Base-by-base conservation (phyloP, 2,329 filamentous ascomycete genomes). In the Didymella pomorum region DNA sequence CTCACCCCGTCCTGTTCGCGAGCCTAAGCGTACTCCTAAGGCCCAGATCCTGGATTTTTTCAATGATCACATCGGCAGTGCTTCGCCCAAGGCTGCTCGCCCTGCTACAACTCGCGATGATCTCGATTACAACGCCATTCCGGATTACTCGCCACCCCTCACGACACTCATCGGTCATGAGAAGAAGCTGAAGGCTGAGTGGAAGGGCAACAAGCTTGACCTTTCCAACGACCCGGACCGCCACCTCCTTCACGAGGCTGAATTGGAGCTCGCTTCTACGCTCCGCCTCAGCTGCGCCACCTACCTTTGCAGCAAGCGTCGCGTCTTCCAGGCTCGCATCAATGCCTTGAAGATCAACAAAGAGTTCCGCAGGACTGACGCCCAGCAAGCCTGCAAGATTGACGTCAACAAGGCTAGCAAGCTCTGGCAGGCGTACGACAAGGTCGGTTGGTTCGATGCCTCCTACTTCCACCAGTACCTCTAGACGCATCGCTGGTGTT, bases 361-460 rank as follows among this genome's bases (percentile, higher is more conserved):
- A 78, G 90, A 93, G 71, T 97, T 97, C 76, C 89, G 92, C 75
- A 97, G 97, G 84, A 98, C 94, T 1, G 92, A 97, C 74, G 92
- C 93, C 5, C 94, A 98, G 77, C 91, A 96, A 76, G 92, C 92
- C n/a, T 96, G 92, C 84, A 96, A 96, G 81, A 97, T 97, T 64
- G 94, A 98, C 71, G 94, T 98, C 75, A 97, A 97, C 82, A 98
- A 97, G 82, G 92, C 93, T 3, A 96, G 92, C 65, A 94, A 94
- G 77, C 83, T 98, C 45, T 97, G 92, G 91, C 88, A 88, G 35
- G 92, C 92, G 6, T 98, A 92, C 73, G 91, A 97, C 48, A 89
- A 88, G 68, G 91, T 95, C 35, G 90, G 90, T 67, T 96, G 93
- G 92, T 87, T 97, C 63, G 83, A 90, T 41, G 77, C 77, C 10